Percentiles rank a stretch among this genome's conserved stretches.
phyloP scores from a whole-genome alignment of 1,284 basidiomycete species.

The Grifola frondosa region DNA sequence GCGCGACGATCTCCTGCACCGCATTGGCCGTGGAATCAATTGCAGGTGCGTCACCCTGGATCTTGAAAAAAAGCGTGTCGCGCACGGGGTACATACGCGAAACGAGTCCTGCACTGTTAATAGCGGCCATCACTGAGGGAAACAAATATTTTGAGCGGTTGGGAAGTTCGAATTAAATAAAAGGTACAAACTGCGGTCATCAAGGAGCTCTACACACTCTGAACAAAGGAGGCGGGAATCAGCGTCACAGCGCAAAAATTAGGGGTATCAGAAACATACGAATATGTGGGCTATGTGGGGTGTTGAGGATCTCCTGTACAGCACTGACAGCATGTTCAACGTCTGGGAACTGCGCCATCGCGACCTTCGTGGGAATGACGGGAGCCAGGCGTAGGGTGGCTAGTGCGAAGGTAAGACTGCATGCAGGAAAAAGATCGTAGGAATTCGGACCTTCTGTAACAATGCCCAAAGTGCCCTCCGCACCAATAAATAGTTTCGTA shows the following conservation, averaged over 20 bases:
- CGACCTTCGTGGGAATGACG: conserved; percentile 69
- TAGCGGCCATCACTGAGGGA: conserved; percentile 70
- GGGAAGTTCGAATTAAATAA: background rate
- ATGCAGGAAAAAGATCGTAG: conserved; percentile 4
- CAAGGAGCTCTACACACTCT: conserved; percentile 85
- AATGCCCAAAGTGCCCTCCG: conserved; percentile 81
- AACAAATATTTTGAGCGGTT: background rate
- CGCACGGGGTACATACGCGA: conserved; percentile 64
- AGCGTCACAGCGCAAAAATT: background rate
- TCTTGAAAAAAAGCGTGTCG: conserved; percentile 89
- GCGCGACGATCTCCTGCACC: conserved; percentile 61
- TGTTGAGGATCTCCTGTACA: conserved; percentile 76
- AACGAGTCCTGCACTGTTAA: conserved; percentile 65
- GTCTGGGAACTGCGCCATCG: conserved; percentile 68
- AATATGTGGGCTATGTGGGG: conserved; percentile 57
- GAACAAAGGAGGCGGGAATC: background rate
- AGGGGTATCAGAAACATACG: conserved; percentile 40
- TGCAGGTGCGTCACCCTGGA: conserved; percentile 69
- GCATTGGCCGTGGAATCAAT: conserved; percentile 63
- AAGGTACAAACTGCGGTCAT: conserved; percentile 55
- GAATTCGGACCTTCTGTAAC: conserved; percentile 62
- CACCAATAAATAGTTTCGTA: conserved; percentile 81
- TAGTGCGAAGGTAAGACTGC: too few relatives aligned
- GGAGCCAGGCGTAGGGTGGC: conserved; percentile 83
- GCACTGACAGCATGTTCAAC: conserved; percentile 69